Base-by-base conservation (phyloP, 2,329 filamentous ascomycete genomes). In the Fusarium tuaranense region DNA sequence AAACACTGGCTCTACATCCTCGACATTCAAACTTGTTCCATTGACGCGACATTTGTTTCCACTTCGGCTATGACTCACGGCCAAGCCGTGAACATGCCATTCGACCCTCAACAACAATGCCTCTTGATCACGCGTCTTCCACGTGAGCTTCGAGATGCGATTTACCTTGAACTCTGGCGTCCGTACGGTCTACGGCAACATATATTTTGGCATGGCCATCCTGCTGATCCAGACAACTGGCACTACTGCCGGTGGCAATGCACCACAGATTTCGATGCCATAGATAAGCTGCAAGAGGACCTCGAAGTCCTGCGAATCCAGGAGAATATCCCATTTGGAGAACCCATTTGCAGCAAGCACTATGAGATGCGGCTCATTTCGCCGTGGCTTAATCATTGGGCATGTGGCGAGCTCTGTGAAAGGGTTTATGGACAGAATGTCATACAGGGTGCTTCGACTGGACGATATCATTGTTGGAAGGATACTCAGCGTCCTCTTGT, bases 141-240 rank as follows among this genome's bases (percentile, higher is more conserved):
- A 16, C 39, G 58, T 18, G 70, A 73, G n/a, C 48, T 73, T 16
- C 72, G 67, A 14, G 70, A 71, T 32, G 65, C 68, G 14, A 64
- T 74, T 20, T 74, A 74, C 39, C 59, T 68, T 30, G 64, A 74
- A 38, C 1, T 71, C 20, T 74, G 72, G 72, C 65, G 68, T 12
- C 53, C 68, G 1, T 34, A 13, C 18, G 68, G 70, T 10, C 53
- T 67, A 4, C 65, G 65, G 13, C 72, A 73, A 48, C 68, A 74
- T 39, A 69, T 74, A 5, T 10, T 73, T 0, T 67, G 38, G 25
- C 72, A 74, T 57, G 25, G 51, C 55, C 36, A 30, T 30, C 8
- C 20, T 30, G 27, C 38, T 12, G 16, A 63, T 34, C 38, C 27
- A 36, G 32, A 7, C 18, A 36, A 63, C 41, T 32, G 60, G 60